Base-by-base conservation (phyloP, 2,329 filamentous ascomycete species). In the Colletotrichum liriopes region DNA sequence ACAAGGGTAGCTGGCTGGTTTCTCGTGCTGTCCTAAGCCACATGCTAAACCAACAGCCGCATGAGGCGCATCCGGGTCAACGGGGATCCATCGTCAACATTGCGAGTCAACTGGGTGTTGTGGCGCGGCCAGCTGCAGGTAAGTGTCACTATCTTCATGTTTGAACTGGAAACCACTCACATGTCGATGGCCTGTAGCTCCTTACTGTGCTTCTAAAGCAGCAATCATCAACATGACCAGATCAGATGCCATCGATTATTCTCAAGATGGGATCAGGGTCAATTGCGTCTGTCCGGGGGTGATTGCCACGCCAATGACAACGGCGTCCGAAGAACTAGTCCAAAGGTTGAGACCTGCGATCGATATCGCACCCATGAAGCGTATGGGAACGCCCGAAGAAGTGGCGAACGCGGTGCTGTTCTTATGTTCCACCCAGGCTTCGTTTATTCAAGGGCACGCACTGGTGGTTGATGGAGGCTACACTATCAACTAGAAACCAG, bases 281-380 rank as follows among this genome's bases (percentile, higher is more conserved):
- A 84, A 93, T 80, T 92, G 90, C 37, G 87, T 93, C 67, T 92
- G 89, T 55, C 91, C 92, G 0, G 92, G 92, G 0, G 91, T 93
- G 75, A 92, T 87, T 52, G 83, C 84, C 49, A 87, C 86, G 3
- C 84, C 84, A 0, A 83, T 87, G 81, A 85, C 84, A 5, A 85
- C 81, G 14, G 78, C 80, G 8, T 81, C 80, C 2, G 75, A 80
- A 6, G 85, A 86, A 64, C 76, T 84, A 2, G 78, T 77, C 2
- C 78, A 82, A 52, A 75, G 80, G n/a, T 65, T 87, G n/a, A 79
- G 75, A 32, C 83, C 83, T 0, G 83, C 83, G 0, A 79, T 85
- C 29, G 77, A 84, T 2, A 86, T 86, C 47, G 85, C 86, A 1
- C 86, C 86, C 0, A 87, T 88, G 85, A 79, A 79, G 64, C 79